Base-by-base conservation (phyloP, 805 yeast species). In the Limtongia smithiae region DNA sequence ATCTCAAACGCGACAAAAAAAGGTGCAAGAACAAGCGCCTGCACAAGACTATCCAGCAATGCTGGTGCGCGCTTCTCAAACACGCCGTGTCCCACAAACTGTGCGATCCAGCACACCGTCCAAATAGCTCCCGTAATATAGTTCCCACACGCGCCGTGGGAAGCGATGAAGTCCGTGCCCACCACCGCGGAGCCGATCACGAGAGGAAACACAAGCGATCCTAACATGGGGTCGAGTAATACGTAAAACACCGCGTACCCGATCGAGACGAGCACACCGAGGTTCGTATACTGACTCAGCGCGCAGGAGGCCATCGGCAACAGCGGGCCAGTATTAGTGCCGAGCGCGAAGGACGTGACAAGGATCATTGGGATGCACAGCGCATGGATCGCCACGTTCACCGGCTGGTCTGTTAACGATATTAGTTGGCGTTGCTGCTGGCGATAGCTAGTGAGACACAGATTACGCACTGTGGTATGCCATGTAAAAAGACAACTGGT, bases 1-100 rank as follows among this genome's bases (percentile, higher is more conserved):
- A 83, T 62, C 65, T 93, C 97, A 65, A 82, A 86, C 12, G 82
- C 70, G 3, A 89, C 95, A 64, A 91, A 90, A 62, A 79, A 88
- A 1, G 97, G 97, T 0, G 97, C 97, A 54, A 90, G 71, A 0
- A 91, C 88, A 17, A 91, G 65, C 3, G 97, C 93, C 63, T 89
- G 97, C 4, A 82, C 69, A 38, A 88, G 70, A 62, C 83, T 90
- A 61, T 90, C 96, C 35, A 87, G 65, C 44, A 91, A 67, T 0
- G 97, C 96, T 0, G 98, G 98, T 0, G 89, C 85, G 36, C 87
- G 73, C 51, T 74, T 75, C 63, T 91, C 98, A 62, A 80, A 85
- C 9, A 77, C 72, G 1, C 85, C 91, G 64, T 93, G 97, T 3
- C 97, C 96, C 42, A 83, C 72, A 65, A 91, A 89, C 62, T 93